These are phyloP conservation scores for Fraxinus dipetala DNA, from an alignment of 305 asterid genomes.

Conservation along the genomic window DNA sequence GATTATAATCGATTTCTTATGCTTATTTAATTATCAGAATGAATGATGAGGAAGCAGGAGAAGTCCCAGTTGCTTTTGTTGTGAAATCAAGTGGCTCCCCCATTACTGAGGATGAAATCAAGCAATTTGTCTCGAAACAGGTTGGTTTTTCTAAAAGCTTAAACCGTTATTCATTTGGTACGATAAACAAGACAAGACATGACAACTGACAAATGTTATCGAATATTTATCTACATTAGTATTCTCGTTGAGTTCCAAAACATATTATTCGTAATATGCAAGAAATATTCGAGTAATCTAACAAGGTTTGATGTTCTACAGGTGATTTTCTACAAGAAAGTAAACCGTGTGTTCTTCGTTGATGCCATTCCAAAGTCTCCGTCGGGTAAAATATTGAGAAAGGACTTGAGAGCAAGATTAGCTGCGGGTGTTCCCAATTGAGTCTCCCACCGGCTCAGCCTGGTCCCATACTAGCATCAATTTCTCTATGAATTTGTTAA, in stretches of 20 bases:
- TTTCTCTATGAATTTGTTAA: not conserved
- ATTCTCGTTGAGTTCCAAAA: not conserved
- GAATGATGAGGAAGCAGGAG: slow-evolving; percentile 79
- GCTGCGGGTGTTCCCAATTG: slow-evolving; percentile 32
- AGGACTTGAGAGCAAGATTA: slow-evolving; percentile 75
- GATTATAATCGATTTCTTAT: not conserved
- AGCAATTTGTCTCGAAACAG: slow-evolving; percentile 67
- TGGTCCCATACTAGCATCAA: not conserved
- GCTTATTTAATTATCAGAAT: slow-evolving; percentile 36
- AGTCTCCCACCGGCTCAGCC: not conserved
- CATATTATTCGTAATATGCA: not conserved
- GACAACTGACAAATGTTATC: not conserved
- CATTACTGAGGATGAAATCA: slow-evolving; percentile 63
- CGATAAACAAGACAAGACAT: not conserved
- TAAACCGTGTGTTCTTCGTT: slow-evolving; percentile 59
- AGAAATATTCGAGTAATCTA: not conserved
- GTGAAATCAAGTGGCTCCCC: slow-evolving; percentile 50
- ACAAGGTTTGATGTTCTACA: slow-evolving; percentile 17
- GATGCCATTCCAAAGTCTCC: slow-evolving; percentile 81
- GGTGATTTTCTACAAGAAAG: slow-evolving; percentile 87
- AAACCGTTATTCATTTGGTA: not conserved
- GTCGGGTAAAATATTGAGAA: slow-evolving; percentile 83
- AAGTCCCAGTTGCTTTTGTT: slow-evolving; percentile 85
- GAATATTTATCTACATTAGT: not conserved
- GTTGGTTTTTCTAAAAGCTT: slow-evolving; percentile 18